Conservation (phyloP, 345 rosid genomes). For the Pelargonium nanum region DNA sequence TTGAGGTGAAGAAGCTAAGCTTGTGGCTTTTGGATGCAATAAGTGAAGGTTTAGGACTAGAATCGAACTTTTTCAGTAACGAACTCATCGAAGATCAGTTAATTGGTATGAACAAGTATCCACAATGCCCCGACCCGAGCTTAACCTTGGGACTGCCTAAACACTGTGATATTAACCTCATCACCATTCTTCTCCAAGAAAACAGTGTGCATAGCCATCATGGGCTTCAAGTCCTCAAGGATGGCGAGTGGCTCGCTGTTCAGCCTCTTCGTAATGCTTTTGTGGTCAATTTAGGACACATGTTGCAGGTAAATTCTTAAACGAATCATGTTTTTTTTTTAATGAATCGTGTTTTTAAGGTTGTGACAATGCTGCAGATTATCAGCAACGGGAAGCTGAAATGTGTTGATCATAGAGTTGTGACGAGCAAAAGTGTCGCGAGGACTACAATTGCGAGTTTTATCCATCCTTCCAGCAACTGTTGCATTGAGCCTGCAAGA, state of each 20-base stretch:
- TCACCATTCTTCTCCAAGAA: slow-evolving; percentile 25
- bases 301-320: no score
- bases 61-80: slow-evolving; percentile 10
- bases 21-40: slow-evolving; percentile 20
- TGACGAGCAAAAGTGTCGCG: no score
- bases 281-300: slow-evolving; percentile 20
- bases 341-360: no score
- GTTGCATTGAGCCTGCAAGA: no score
- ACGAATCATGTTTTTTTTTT: no score
- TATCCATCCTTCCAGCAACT: no score
- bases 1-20: slow-evolving; percentile 24
- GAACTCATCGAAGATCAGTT: slow-evolving; percentile 7
- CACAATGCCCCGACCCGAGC: slow-evolving; percentile 31
- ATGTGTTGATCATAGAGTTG: no score
- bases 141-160: slow-evolving; percentile 25
- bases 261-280: slow-evolving; percentile 25
- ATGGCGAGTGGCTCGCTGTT: slow-evolving; percentile 24
- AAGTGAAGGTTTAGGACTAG: slow-evolving; percentile 27
- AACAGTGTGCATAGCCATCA: neutral
- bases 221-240: slow-evolving; percentile 30
- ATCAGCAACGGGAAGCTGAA: no score
- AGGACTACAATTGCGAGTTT: no score
- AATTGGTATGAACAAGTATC: slow-evolving; percentile 18
- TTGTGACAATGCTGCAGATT: no score
- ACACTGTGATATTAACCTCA: slow-evolving; percentile 20